Conservation (phyloP, 2,329 filamentous ascomycete species). For the Ophiobolus disseminans region DNA sequence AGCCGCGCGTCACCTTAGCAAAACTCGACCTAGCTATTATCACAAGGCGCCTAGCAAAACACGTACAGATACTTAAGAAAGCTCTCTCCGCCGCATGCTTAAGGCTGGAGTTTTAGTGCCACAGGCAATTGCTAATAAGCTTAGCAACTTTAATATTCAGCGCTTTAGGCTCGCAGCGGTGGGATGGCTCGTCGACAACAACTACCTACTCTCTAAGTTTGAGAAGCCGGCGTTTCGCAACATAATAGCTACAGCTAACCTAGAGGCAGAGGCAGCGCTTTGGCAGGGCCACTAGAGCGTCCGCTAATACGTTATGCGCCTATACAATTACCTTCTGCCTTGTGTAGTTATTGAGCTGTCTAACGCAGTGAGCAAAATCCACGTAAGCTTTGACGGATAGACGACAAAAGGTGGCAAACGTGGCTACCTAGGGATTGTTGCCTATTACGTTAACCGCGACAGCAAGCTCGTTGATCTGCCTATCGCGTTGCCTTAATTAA, state of each 20-base stretch:
- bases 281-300: background rate
- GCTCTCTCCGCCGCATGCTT: background rate
- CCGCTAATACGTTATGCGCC: background rate
- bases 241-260: conserved; percentile 1
- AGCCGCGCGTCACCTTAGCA: conserved; percentile 2
- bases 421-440: conserved; percentile 7
- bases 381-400: conserved; percentile 4
- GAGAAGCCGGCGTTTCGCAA: conserved; percentile 1
- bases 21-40: conserved; percentile 1
- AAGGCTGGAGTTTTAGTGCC: background rate
- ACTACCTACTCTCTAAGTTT: conserved; percentile 8
- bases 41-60: background rate
- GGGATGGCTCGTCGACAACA: conserved; percentile 4
- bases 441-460: conserved; percentile 1
- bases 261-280: conserved; percentile 3
- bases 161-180: conserved; percentile 1
- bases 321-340: background rate
- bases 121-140: conserved; percentile 5
- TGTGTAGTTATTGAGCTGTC: background rate
- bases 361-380: background rate
- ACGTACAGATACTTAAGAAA: background rate
- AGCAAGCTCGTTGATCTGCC: conserved; percentile 3
- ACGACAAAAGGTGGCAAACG: conserved; percentile 10
- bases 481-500: conserved; percentile 11
- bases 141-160: conserved; percentile 3